Conservation (phyloP, 345 rosid species). For the Firmiana major region DNA sequence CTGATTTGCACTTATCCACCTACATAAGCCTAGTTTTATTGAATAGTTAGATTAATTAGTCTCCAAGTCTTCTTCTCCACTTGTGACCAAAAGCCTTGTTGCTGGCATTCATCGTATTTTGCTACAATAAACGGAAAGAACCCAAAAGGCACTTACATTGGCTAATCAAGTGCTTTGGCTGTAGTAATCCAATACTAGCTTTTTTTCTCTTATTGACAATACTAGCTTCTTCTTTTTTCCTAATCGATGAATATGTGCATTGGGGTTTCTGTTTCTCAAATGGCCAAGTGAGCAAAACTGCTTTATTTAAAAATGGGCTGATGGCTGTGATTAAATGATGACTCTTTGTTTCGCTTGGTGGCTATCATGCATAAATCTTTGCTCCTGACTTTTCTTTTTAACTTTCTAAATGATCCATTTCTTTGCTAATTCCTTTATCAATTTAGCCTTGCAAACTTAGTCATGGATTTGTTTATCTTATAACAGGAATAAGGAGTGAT, state of each 20-base stretch:
- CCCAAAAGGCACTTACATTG: neutral
- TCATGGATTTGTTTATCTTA: neutral
- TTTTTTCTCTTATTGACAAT: neutral
- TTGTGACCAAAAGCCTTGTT: neutral
- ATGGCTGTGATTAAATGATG: neutral
- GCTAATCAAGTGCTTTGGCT: neutral
- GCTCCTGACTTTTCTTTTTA: neutral
- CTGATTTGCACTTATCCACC: neutral
- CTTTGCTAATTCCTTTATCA: neutral
- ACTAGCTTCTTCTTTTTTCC: too few species aligned
- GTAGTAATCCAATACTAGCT: neutral
- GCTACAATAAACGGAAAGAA: neutral
- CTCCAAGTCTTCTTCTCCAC: neutral
- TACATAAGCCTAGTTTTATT: neutral
- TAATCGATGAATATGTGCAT: neutral
- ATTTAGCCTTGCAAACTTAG: neutral
- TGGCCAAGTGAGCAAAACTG: neutral
- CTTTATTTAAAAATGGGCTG: neutral
- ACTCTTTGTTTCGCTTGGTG: neutral
- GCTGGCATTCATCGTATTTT: neutral
- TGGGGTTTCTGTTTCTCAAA: neutral
- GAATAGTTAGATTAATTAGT: neutral
- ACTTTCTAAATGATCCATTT: neutral
- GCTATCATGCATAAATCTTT: neutral
- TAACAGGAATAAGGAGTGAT: constrained; percentile 17